These are phyloP conservation scores for Elsinoe batatas DNA, from an alignment of 2,329 filamentous ascomycete species.

Conservation along the genomic window DNA sequence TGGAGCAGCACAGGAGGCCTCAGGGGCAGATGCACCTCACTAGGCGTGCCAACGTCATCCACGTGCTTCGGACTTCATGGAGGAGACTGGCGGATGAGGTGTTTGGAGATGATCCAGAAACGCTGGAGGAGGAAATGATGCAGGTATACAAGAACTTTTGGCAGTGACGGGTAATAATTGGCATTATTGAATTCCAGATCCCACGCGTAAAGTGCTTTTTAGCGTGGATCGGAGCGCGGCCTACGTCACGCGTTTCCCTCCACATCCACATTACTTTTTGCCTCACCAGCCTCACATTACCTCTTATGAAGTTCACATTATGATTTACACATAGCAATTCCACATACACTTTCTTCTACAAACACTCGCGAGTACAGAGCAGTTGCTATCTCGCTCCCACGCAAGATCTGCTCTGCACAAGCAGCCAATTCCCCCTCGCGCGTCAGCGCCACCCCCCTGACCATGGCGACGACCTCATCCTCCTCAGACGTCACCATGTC, in stretches of 20 bases:
- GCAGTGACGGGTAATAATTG: neutral
- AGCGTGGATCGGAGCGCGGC: neutral
- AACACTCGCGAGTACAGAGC: too few species aligned
- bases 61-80: neutral
- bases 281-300: neutral
- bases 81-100: neutral
- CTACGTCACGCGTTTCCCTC: constrained; percentile 12
- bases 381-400: too few species aligned
- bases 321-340: neutral
- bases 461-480: constrained; percentile 2
- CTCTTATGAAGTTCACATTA: neutral
- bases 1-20: constrained; percentile 1
- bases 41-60: neutral
- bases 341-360: neutral
- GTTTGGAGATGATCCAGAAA: neutral
- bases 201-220: constrained; percentile 4
- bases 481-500: constrained; percentile 10
- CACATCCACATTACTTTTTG: constrained; percentile 6
- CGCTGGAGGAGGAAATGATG: neutral
- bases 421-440: neutral
- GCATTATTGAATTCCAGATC: constrained; percentile 8
- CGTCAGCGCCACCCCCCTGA: neutral
- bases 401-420: neutral
- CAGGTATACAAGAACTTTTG: neutral
- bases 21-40: constrained; percentile 3